These are phyloP conservation scores for Xylaria sp. DNA, from an alignment of 2,329 filamentous ascomycete genomes.

Conservation along the genomic window DNA sequence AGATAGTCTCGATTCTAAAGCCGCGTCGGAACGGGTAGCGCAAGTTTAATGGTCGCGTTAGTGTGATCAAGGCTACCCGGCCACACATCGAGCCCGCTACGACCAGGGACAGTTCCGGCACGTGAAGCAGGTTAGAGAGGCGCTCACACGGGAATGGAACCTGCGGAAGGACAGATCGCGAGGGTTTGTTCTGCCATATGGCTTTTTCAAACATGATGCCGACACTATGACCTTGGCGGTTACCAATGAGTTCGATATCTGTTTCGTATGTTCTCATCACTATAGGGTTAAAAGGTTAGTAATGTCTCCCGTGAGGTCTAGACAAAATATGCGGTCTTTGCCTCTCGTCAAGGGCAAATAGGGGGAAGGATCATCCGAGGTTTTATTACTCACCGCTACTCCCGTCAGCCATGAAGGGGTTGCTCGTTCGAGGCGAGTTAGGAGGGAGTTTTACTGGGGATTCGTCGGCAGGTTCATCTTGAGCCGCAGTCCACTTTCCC, in stretches of 20 bases:
- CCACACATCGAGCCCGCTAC: slow-evolving; percentile 75
- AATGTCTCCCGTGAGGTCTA: slow-evolving; percentile 22
- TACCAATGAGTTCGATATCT: slow-evolving; percentile 60
- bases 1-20: slow-evolving; percentile 65
- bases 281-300: slow-evolving; percentile 37
- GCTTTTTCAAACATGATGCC: slow-evolving; percentile 51
- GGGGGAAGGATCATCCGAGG: neutral
- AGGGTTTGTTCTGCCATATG: slow-evolving; percentile 41
- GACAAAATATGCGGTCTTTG: neutral
- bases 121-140: slow-evolving; percentile 70
- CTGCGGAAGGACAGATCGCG: slow-evolving; percentile 46
- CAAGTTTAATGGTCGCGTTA: slow-evolving; percentile 61
- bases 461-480: slow-evolving; percentile 21
- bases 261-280: slow-evolving; percentile 62
- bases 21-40: slow-evolving; percentile 52
- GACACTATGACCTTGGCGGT: slow-evolving; percentile 41
- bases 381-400: slow-evolving; percentile 30
- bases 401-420: slow-evolving; percentile 10
- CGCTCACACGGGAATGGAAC: slow-evolving; percentile 53
- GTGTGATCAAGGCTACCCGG: slow-evolving; percentile 68
- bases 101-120: slow-evolving; percentile 77
- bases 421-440: neutral
- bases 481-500: neutral
- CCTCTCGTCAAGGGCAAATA: neutral
- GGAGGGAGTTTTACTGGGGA: neutral